Base-by-base conservation (phyloP, 148 eudicot species). In the Diospyros lotus region DNA sequence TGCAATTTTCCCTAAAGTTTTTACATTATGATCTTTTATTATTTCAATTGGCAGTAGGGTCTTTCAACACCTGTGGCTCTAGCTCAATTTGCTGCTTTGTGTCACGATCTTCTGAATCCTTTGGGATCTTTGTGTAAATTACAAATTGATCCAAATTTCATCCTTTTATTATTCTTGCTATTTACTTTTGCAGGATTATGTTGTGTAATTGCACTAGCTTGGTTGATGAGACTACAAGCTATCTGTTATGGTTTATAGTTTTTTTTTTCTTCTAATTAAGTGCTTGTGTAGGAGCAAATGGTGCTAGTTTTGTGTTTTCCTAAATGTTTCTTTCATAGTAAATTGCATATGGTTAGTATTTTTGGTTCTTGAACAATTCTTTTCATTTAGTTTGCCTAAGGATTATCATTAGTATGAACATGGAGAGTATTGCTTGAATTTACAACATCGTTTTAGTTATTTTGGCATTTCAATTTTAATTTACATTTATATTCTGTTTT, bases 301-400 rank as follows among this genome's bases (percentile, higher is more conserved):
- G 69, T 48, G 11, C 45, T 66, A 45, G 53, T 66, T 66, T 28
- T 28, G 28, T 28, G 28, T 28, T 28, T 28, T 28, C 28, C 28
- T 28, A 28, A 0, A 28, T 28, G 28, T 28, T 28, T 28, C 28
- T 28, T 28, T 28, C 28, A 28, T 28, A 28, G 28, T 28, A 28
- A 28, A 28, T 28, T 28, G 28, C 28, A 28, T 0, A 28, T 67
- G 40, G 9, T 14, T 50, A 48, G 71, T 68, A 18, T 68, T 48
- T 55, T 67, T 48, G 56, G 55, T 52, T 55, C 14, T 67, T 67
- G 14, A 17, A 48, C 52, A 67, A 51, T 13, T 66, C 45, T 66
- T 39, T 66, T 9, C 69, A 11, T 63, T n/a, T 46, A 46, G 48
- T 42, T 48, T 48, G 12, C 43, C 15, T 10, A 17, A 48, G 41